Base-by-base conservation (phyloP, 495 filamentous ascomycete genomes). In the Penicillium manginii region DNA sequence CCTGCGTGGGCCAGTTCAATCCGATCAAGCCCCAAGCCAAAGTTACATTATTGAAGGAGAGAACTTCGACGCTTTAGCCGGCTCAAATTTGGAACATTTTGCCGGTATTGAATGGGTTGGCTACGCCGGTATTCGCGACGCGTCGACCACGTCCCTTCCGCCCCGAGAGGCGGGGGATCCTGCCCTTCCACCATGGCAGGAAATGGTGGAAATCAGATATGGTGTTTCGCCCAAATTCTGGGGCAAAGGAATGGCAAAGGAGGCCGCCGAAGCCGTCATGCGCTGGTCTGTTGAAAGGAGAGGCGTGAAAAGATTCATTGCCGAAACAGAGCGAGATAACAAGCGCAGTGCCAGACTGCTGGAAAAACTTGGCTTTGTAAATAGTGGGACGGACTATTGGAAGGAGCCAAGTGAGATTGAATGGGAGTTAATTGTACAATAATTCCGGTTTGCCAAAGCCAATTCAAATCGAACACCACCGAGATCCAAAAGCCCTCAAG, bases 91-190 rank as follows among this genome's bases (percentile, higher is more conserved):
- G 7, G 26, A 17, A 19, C 3, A 29, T 10, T 52, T 69, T 1
- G 19, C 54, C 15, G 23, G 53, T n/a, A 51, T 59, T 3, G n/a
- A 61, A 31, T 71, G 68, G 68, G 57, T 65, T 10, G 68, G 66
- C 15, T 71, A 71, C 60, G 58, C 66, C n/a, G 66, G 66, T 22
- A 37, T 71, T 14, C 68, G 66, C 6, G 66, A 69, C 59, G 68
- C 60, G 23, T 61, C 63, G 4, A 69, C 66, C 8, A 67, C 68
- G 0, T 71, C 66, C 0, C 17, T 71, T 14, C 68, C 60, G 2
- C 26, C 46, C 18, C 52, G 47, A 47, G 63, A 63, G 32, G 17
- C 54, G 12, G 58, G 15, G 9, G 65, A 71, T 18, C 32, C 56
- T 1, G 22, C 18, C 14, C 45, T 64, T 10, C 66, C 68, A n/a